Conservation (phyloP, 169 alveolate species). For the Cryptosporidium canis region DNA sequence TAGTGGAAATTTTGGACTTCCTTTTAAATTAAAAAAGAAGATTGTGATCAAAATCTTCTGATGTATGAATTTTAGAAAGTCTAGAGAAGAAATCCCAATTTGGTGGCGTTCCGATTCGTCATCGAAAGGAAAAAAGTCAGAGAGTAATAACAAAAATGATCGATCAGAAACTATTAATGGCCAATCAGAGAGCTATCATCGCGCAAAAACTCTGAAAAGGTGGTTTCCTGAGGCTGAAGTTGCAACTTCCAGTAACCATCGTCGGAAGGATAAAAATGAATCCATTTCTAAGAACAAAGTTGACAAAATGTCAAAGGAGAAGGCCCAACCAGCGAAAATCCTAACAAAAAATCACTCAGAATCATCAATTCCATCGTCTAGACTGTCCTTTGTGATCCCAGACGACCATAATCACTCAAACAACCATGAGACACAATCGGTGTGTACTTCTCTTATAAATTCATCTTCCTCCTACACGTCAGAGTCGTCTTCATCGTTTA, state of each 20-base stretch:
- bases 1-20: slow-evolving; percentile 11
- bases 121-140: not conserved
- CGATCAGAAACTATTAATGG: not conserved
- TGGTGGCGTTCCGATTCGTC: slow-evolving; percentile 73
- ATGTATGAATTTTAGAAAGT: slow-evolving; percentile 25
- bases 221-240: slow-evolving; percentile 52
- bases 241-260: not conserved
- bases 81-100: slow-evolving; percentile 59
- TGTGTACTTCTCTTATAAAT: not conserved
- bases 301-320: not conserved
- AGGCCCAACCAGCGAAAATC: not conserved
- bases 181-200: not conserved
- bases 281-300: not conserved
- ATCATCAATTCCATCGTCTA: slow-evolving; percentile 2
- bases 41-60: not conserved
- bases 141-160: not conserved
- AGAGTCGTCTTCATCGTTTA: not conserved
- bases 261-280: not conserved
- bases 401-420: not conserved
- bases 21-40: not conserved
- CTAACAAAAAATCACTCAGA: not conserved
- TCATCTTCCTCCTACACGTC: not conserved
- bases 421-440: not conserved
- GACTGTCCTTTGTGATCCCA: slow-evolving; percentile 1
- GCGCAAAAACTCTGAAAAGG: slow-evolving; percentile 30